Conservation (phyloP, 164 flowering plant genomes). For the Kalanchoe fedtschenkoi region DNA sequence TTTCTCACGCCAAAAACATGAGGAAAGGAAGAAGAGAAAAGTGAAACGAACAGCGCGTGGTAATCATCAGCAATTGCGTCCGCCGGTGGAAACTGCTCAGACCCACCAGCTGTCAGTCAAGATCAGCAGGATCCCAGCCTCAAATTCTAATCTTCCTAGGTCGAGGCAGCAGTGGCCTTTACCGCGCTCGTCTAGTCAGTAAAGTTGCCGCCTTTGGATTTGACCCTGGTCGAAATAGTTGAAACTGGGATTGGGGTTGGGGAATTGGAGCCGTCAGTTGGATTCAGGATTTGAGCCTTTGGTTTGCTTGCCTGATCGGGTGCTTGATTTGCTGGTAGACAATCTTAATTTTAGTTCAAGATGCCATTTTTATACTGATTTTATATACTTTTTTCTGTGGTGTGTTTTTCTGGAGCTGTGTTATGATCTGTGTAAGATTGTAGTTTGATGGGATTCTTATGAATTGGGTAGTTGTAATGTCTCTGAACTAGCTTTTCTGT, state of each 20-base stretch:
- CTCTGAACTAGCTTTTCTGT: not conserved
- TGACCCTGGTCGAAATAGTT: not conserved
- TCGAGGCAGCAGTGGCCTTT: not conserved
- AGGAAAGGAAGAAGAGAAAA: not conserved
- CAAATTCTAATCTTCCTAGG: not conserved
- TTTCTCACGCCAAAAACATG: not conserved
- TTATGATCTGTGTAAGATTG: not conserved
- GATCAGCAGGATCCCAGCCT: not conserved
- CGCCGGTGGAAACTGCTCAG: not conserved
- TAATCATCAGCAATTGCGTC: not conserved
- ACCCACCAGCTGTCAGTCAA: not conserved
- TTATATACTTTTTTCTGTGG: no score
- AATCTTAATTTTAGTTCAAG: not conserved
- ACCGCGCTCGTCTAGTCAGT: not conserved
- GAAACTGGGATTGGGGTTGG: not conserved
- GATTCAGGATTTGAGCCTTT: no score
- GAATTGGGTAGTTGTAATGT: no score
- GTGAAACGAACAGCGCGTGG: slow-evolving; percentile 3
- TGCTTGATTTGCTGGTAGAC: not conserved
- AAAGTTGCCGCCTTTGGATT: not conserved
- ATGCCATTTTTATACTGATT: no score
- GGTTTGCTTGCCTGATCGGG: no score
- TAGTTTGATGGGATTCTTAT: no score
- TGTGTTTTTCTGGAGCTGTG: no score
- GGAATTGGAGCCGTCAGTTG: no score